phyloP scores from a whole-genome alignment of 2,329 filamentous ascomycete genomes.

The Coniella vitis region DNA sequence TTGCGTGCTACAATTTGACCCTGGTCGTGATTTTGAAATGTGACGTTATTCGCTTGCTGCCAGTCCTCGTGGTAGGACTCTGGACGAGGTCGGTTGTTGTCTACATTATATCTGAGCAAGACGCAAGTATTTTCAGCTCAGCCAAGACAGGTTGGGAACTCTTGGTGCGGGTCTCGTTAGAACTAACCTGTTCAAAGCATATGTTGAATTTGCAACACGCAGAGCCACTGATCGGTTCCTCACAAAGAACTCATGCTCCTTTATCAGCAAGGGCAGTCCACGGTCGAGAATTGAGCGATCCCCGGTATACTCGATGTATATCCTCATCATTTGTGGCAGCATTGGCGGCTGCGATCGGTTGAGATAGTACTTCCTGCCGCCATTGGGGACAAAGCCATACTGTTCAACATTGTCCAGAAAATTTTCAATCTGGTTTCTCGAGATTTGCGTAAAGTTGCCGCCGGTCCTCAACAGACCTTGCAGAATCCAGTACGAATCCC shows the following conservation, averaged over 20 bases:
- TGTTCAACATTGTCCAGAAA: slow-evolving; percentile 60
- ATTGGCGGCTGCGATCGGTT: slow-evolving; percentile 63
- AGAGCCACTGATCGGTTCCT: slow-evolving; percentile 53
- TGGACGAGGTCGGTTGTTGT: slow-evolving; percentile 59
- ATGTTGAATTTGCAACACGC: slow-evolving; percentile 37
- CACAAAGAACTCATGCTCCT: slow-evolving; percentile 58
- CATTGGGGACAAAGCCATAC: slow-evolving; percentile 62
- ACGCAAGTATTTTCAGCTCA: background rate
- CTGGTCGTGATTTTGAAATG: slow-evolving; percentile 53
- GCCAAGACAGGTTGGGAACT: no score
- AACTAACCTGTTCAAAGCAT: slow-evolving; percentile 47
- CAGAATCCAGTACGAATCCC: slow-evolving; percentile 65
- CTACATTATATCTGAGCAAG: slow-evolving; percentile 44
- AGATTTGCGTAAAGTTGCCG: slow-evolving; percentile 56
- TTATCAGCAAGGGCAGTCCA: slow-evolving; percentile 54
- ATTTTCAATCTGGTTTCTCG: slow-evolving; percentile 62
- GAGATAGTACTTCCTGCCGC: slow-evolving; percentile 60
- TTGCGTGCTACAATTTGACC: slow-evolving; percentile 53
- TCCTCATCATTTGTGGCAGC: slow-evolving; percentile 58
- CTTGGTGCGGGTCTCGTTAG: no score
- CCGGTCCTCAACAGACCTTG: slow-evolving; percentile 59
- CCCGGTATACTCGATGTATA: slow-evolving; percentile 58
- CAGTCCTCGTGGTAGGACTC: slow-evolving; percentile 64
- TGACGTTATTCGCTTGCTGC: slow-evolving; percentile 55
- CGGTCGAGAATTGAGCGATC: slow-evolving; percentile 54